Evolutionary conservation across 106 monocot species (phyloP).

Genomic region (Dendrobium huoshanense): DNA sequence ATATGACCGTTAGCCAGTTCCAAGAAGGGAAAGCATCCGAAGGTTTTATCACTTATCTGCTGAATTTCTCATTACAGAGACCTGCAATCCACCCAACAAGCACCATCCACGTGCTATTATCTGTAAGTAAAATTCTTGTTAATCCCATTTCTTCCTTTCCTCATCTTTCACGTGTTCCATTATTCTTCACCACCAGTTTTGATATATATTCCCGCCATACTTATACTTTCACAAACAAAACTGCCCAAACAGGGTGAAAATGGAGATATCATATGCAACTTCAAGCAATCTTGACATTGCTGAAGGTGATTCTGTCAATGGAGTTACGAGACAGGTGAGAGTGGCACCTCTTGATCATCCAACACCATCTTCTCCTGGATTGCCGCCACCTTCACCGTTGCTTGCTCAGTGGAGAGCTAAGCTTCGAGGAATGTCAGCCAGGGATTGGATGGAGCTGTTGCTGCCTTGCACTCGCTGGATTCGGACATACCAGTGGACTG

Average conservation of each 20-base stretch:
- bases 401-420: constrained; percentile 11
- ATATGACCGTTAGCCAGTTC: neutral
- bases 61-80: neutral
- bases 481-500: constrained; percentile 50
- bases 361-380: constrained; percentile 6
- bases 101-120: neutral
- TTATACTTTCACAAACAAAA: neutral
- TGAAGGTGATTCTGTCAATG: constrained; percentile 10
- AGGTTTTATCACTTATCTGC: neutral
- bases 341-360: constrained; percentile 38
- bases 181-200: neutral
- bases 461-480: constrained; percentile 78
- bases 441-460: constrained; percentile 49
- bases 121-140: neutral
- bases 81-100: neutral
- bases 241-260: neutral
- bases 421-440: constrained; percentile 21
- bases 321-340: constrained; percentile 33
- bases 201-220: neutral
- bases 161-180: constrained; percentile 5
- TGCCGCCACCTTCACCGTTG: constrained; percentile 1
- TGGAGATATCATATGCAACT: constrained; percentile 36
- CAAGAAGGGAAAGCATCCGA: constrained; percentile 1
- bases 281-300: constrained; percentile 29
- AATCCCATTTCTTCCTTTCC: constrained; percentile 1